Conservation (phyloP, 441 rosid genomes). For the Adansonia madagascariensis region DNA sequence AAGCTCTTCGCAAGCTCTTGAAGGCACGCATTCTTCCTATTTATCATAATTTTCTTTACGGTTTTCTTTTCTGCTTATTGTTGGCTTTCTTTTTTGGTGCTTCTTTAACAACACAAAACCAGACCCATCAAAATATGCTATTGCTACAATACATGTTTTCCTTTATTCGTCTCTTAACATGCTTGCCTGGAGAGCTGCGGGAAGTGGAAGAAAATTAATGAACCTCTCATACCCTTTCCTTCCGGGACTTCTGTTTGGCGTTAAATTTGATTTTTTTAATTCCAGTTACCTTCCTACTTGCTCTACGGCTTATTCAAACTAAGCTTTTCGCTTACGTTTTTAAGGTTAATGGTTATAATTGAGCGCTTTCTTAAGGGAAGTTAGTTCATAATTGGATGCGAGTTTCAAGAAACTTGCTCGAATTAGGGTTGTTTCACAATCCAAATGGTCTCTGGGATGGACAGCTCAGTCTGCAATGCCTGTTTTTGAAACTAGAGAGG, state of each 20-base stretch:
- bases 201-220: neutral
- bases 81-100: constrained; percentile 11
- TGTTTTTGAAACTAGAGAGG: constrained; percentile 96
- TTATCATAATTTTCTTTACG: constrained; percentile 4
- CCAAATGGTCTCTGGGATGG: constrained; percentile 71
- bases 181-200: neutral
- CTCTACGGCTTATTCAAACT: constrained; percentile 23
- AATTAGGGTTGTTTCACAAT: constrained; percentile 36
- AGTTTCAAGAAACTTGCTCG: constrained; percentile 26
- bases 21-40: constrained; percentile 56
- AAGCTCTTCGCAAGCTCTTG: constrained; percentile 78
- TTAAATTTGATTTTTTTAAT: neutral
- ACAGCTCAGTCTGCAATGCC: constrained; percentile 98
- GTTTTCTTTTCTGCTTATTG: constrained; percentile 25
- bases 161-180: constrained; percentile 7
- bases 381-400: neutral
- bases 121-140: neutral
- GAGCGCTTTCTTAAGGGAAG: neutral
- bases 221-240: neutral
- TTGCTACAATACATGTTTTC: neutral
- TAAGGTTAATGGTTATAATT: constrained; percentile 6
- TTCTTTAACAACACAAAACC: neutral
- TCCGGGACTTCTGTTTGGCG: neutral
- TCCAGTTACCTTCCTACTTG: neutral
- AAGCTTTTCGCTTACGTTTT: neutral